phyloP scores from a whole-genome alignment of 2,329 filamentous ascomycete species.

The Neonectria faginata region DNA sequence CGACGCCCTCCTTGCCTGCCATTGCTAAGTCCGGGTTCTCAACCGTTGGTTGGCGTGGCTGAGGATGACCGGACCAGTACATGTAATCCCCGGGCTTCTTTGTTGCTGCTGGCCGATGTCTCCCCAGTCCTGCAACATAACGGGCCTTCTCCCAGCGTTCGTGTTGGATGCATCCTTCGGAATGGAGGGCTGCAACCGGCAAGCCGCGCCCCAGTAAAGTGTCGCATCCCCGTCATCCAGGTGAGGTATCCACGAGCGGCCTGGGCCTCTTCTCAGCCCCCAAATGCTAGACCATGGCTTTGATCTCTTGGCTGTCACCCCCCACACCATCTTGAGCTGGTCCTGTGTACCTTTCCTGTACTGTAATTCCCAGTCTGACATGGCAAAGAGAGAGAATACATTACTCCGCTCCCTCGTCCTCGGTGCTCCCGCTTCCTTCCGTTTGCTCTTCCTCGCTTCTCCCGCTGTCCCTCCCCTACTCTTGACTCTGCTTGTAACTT shows the following conservation, averaged over 20 bases:
- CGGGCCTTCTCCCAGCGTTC: slow-evolving; percentile 28
- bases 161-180: slow-evolving; percentile 27
- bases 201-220: slow-evolving; percentile 21
- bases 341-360: slow-evolving; percentile 26
- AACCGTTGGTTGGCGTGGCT: slow-evolving; percentile 7
- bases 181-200: slow-evolving; percentile 21
- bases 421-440: slow-evolving; percentile 13
- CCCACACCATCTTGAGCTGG: slow-evolving; percentile 36
- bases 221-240: slow-evolving; percentile 25
- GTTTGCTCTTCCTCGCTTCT: slow-evolving; percentile 20
- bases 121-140: slow-evolving; percentile 27
- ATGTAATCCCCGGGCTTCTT: slow-evolving; percentile 27
- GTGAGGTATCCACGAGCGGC: slow-evolving; percentile 21
- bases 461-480: slow-evolving; percentile 20
- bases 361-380: slow-evolving; percentile 14
- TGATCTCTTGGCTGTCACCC: slow-evolving; percentile 32
- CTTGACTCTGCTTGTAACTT: slow-evolving; percentile 25
- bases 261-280: slow-evolving; percentile 35
- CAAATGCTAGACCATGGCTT: slow-evolving; percentile 11
- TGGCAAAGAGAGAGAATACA: slow-evolving; percentile 27
- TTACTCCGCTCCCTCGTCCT: slow-evolving; percentile 39
- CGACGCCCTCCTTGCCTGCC: not conserved
- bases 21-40: not conserved
- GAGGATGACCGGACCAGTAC: slow-evolving; percentile 2
- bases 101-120: slow-evolving; percentile 27